These are phyloP conservation scores for Anisodus acutangulus DNA, from an alignment of 257 asterid species.

Conservation along the genomic window DNA sequence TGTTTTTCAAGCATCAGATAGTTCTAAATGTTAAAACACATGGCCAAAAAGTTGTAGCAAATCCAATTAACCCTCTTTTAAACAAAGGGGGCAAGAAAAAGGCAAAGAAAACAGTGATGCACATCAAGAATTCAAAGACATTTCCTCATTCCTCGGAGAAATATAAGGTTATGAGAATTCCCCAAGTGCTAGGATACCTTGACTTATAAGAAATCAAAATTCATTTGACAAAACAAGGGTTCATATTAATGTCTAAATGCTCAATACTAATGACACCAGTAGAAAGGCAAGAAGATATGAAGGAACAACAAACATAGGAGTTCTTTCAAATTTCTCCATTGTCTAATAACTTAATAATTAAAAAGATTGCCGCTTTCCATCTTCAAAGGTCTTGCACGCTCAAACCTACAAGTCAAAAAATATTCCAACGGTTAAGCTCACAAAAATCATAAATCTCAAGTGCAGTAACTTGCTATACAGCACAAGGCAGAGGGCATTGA, in stretches of 20 bases:
- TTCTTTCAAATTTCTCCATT: background rate
- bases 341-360: background rate
- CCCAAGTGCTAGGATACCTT: background rate
- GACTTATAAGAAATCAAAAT: background rate
- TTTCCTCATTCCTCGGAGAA: background rate
- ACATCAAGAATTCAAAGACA: background rate
- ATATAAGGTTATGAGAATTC: background rate
- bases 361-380: background rate
- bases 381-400: slow-evolving; percentile 40
- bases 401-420: slow-evolving; percentile 36
- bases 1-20: background rate
- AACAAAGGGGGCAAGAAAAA: background rate
- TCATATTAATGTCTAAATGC: background rate
- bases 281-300: background rate
- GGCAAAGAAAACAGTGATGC: background rate
- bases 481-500: background rate
- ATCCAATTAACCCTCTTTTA: background rate
- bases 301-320: background rate
- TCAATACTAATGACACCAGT: background rate
- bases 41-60: background rate
- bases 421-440: background rate
- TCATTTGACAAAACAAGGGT: background rate
- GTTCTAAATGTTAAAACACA: background rate
- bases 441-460: background rate
- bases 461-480: background rate